Evolutionary conservation across 2,329 filamentous ascomycete genomes (phyloP), one percentile per base, ranked within the genome.

Genomic region (Sclerotinia spermophila): DNA sequence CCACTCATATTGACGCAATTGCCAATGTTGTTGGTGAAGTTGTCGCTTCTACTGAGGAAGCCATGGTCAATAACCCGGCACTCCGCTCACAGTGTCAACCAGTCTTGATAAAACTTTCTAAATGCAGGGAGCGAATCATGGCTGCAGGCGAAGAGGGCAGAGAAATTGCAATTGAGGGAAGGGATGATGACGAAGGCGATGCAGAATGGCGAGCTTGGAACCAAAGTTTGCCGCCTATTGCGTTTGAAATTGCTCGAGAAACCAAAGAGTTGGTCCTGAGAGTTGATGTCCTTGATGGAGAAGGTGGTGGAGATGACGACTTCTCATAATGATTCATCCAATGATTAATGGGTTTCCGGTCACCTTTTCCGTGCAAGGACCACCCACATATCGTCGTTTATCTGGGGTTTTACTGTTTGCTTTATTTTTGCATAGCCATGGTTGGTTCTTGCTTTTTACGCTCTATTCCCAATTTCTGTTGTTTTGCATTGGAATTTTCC

Each of bases 191-290:
- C 68, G 82, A 84, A 72, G 84, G 87, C 73, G 82, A 86, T 58
- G 82, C 84, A 72, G 81, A 83, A 61, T 89, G 87, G 87, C 84
- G 84, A 73, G 84, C 85, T 77, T 90, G 90, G 83, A 90, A 86
- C 69, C 89, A 91, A 79, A 89, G 87, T 40, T 82, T 97, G 66
- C 92, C 92, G 17, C 92, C 92, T 2, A 89, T 96, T 75, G 92
- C 92, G n/a, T 96, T 96, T 80, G 91, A 93, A 81, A 91, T 95
- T 78, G 93, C 92, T 10, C 86, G 91, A 72, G 91, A 94, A 81
- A 92, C 91, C 67, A 96, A 95, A 83, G 92, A 92, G 79, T 82
- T 93, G 72, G 86, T 88, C 17, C 80, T 84, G 35, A 79, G 82
- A 45, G 79, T 86, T 44, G 84, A 86, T 72, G 69, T 75, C 24